Evolutionary conservation across 495 filamentous ascomycete genomes (phyloP).

Genomic region (Symbiotaphrina buchneri): DNA sequence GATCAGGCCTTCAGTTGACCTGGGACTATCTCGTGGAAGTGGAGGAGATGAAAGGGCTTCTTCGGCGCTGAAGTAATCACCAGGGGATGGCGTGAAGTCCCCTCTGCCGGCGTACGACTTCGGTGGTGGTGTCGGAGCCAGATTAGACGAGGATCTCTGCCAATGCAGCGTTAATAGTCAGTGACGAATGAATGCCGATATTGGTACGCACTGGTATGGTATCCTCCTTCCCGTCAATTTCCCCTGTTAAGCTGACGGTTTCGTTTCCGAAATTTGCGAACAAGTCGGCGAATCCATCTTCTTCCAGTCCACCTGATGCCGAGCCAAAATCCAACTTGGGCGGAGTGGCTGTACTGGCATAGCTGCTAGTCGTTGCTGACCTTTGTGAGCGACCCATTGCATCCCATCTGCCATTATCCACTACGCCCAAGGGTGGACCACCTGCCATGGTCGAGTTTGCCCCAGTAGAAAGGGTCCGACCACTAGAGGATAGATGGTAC

Average conservation of each 20-base stretch:
- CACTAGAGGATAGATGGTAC: slow-evolving; percentile 28
- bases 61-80: no score
- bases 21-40: no score
- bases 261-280: slow-evolving; percentile 37
- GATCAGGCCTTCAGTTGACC: no score
- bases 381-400: neutral
- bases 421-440: slow-evolving; percentile 10
- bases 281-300: slow-evolving; percentile 46
- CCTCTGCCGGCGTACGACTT: no score
- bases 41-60: no score
- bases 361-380: slow-evolving; percentile 21
- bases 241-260: slow-evolving; percentile 28
- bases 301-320: slow-evolving; percentile 18
- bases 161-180: no score
- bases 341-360: slow-evolving; percentile 39
- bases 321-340: slow-evolving; percentile 41
- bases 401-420: neutral
- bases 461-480: slow-evolving; percentile 59
- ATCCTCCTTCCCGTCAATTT: no score
- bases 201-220: no score
- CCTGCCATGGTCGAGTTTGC: slow-evolving; percentile 20
- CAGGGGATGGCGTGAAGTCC: no score
- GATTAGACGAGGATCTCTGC: no score
- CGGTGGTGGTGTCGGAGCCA: no score
- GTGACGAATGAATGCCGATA: no score